Conservation (phyloP, 495 filamentous ascomycete genomes). For the Talaromyces borbonicus region DNA sequence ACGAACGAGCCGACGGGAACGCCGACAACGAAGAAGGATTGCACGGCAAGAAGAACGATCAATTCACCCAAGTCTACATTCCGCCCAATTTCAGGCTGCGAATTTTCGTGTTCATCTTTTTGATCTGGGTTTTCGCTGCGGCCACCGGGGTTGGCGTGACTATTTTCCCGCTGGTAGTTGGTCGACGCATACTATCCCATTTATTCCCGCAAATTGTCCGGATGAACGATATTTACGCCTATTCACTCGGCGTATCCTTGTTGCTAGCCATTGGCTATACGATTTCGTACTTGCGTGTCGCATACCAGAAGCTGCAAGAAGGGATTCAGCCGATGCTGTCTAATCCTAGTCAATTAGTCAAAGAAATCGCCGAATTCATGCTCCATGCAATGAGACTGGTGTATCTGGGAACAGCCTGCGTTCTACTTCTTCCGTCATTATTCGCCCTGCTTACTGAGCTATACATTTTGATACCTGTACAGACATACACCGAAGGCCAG, state of each 20-base stretch:
- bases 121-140: slow-evolving; percentile 90
- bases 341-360: slow-evolving; percentile 22
- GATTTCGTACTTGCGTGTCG: slow-evolving; percentile 40
- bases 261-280: slow-evolving; percentile 56
- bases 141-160: slow-evolving; percentile 84
- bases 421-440: slow-evolving; percentile 70
- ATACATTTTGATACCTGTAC: slow-evolving; percentile 79
- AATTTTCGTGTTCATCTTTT: slow-evolving; percentile 74
- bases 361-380: slow-evolving; percentile 7
- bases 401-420: slow-evolving; percentile 65
- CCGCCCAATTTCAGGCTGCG: slow-evolving; percentile 76
- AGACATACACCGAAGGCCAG: slow-evolving; percentile 57
- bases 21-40: slow-evolving; percentile 51
- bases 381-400: slow-evolving; percentile 33
- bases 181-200: slow-evolving; percentile 60
- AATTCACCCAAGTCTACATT: slow-evolving; percentile 79
- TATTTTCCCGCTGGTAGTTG: slow-evolving; percentile 78
- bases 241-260: slow-evolving; percentile 76
- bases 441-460: slow-evolving; percentile 76
- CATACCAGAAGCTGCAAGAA: slow-evolving; percentile 27
- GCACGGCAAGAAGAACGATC: slow-evolving; percentile 51
- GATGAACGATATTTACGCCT: slow-evolving; percentile 93
- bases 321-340: slow-evolving; percentile 22
- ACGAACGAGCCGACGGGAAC: slow-evolving; percentile 50
- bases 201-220: slow-evolving; percentile 56